Conservation (phyloP, 208 protist species). For the Paratrypanosoma confusum region DNA sequence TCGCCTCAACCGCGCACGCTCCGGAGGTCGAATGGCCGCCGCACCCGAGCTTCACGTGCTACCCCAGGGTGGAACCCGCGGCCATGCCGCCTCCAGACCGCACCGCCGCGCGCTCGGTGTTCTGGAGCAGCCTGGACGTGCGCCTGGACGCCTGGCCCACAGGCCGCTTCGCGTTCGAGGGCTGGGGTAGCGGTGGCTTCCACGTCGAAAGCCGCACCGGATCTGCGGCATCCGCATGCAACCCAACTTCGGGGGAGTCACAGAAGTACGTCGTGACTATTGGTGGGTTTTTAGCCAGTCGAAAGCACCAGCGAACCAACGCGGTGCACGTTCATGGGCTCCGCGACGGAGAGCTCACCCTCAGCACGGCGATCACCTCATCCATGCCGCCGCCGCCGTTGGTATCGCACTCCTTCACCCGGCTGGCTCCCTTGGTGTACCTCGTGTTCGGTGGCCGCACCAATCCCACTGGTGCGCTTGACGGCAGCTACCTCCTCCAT, state of each 20-base stretch:
- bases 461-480: conserved; percentile 36
- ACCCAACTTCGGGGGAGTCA: conserved; percentile 24
- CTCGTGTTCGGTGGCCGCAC: conserved; percentile 75
- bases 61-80: conserved; percentile 15
- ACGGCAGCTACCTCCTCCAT: conserved; percentile 33
- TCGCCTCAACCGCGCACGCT: conserved; percentile 26
- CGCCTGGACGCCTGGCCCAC: conserved; percentile 57
- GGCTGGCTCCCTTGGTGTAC: conserved; percentile 30
- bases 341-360: conserved; percentile 47
- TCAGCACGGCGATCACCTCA: conserved; percentile 13
- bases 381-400: conserved; percentile 21
- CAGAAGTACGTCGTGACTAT: conserved; percentile 56
- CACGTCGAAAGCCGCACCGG: too few species aligned
- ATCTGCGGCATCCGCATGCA: conserved; percentile 15
- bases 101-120: too few species aligned
- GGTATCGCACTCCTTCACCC: conserved; percentile 64
- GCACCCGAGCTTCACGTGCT: too few species aligned
- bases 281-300: conserved; percentile 57
- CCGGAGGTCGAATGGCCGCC: too few species aligned
- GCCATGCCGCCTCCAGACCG: neutral
- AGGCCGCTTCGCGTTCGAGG: conserved; percentile 63
- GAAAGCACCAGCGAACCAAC: conserved; percentile 49
- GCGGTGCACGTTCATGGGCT: conserved; percentile 56
- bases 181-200: conserved; percentile 67
- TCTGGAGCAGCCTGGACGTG: too few species aligned